phyloP scores from a whole-genome alignment of 164 flowering plant genomes.

The Annona squamosa region DNA sequence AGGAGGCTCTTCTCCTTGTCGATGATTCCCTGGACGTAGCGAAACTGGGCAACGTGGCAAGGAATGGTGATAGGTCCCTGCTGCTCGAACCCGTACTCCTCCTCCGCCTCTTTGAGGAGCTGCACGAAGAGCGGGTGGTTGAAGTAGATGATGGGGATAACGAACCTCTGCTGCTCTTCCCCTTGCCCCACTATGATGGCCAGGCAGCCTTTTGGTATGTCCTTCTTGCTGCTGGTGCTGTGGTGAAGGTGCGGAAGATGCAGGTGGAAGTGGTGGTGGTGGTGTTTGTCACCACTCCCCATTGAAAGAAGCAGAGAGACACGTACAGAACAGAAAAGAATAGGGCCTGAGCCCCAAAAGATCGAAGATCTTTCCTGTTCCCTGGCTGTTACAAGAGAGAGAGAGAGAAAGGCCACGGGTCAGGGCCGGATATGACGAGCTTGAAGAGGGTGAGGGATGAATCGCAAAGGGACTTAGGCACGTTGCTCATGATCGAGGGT shows the following conservation, averaged over 20 bases:
- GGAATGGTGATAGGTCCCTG: conserved; percentile 70
- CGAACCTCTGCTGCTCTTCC: conserved; percentile 55
- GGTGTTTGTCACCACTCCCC: conserved; percentile 24
- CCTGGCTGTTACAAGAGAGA: neutral
- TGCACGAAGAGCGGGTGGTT: conserved; percentile 71
- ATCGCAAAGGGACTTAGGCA: conserved; percentile 49
- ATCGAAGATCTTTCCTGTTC: neutral
- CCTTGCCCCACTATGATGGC: conserved; percentile 60
- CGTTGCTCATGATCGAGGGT: conserved; percentile 55
- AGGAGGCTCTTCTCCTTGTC: conserved; percentile 40
- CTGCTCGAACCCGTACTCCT: conserved; percentile 76
- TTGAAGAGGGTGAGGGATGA: conserved; percentile 48
- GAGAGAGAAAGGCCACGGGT: conserved; percentile 71
- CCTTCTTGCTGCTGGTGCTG: conserved; percentile 15
- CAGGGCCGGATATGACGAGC: conserved; percentile 55
- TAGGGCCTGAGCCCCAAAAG: neutral
- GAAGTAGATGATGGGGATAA: conserved; percentile 61
- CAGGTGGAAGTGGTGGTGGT: conserved; percentile 25
- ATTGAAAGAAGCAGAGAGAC: neutral
- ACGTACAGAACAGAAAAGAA: neutral
- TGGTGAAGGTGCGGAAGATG: conserved; percentile 36
- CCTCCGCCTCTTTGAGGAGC: conserved; percentile 69
- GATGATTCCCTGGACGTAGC: conserved; percentile 51
- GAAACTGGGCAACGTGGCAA: conserved; percentile 64
- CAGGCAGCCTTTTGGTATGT: conserved; percentile 61